Evolutionary conservation across 805 yeast genomes (phyloP).

Genomic region (Metschnikowia matae): DNA sequence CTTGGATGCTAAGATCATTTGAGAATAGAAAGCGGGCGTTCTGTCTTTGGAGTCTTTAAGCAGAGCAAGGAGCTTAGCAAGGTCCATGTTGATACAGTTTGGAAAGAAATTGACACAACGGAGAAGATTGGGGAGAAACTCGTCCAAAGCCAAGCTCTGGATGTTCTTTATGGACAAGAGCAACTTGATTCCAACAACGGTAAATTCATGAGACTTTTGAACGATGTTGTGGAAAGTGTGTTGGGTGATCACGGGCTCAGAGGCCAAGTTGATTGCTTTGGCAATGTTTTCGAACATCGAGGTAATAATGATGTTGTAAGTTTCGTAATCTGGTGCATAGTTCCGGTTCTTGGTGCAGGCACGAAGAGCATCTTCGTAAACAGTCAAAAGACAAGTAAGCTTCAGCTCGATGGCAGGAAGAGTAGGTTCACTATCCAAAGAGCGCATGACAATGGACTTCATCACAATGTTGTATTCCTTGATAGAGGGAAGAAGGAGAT

Average conservation of each 20-base stretch:
- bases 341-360: conserved; percentile 8
- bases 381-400: conserved; percentile 58
- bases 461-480: conserved; percentile 53
- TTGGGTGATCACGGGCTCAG: conserved; percentile 45
- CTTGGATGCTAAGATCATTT: conserved; percentile 30
- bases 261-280: conserved; percentile 27
- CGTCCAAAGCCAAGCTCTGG: conserved; percentile 29
- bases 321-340: conserved; percentile 52
- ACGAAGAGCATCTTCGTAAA: conserved; percentile 60
- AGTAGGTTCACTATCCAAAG: conserved; percentile 31
- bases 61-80: conserved; percentile 22
- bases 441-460: conserved; percentile 49
- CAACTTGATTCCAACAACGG: conserved; percentile 42
- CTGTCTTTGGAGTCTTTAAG: conserved; percentile 20
- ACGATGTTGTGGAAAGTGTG: conserved; percentile 44
- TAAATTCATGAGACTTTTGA: conserved; percentile 41
- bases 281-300: conserved; percentile 50
- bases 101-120: conserved; percentile 28
- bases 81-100: conserved; percentile 20
- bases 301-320: conserved; percentile 48
- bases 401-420: conserved; percentile 49
- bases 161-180: conserved; percentile 43
- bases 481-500: conserved; percentile 44
- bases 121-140: conserved; percentile 34
- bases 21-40: conserved; percentile 35